phyloP scores from a whole-genome alignment of 2,329 filamentous ascomycete genomes.

The Emmonsia crescens region DNA sequence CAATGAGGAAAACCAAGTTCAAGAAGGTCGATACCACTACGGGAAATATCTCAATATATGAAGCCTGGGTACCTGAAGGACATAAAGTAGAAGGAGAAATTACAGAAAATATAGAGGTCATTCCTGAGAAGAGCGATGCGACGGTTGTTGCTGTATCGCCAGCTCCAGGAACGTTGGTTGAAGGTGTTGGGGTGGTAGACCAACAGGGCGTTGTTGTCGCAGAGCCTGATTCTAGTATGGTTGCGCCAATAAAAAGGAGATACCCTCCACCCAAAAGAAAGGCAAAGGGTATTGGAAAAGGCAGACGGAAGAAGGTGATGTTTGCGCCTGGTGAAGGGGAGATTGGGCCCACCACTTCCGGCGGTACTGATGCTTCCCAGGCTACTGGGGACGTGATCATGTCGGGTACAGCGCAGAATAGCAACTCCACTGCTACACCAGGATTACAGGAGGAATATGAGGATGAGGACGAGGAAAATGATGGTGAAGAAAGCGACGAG shows the following conservation, averaged over 20 bases:
- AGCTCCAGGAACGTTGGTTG: slow-evolving; percentile 47
- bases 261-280: slow-evolving; percentile 71
- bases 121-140: slow-evolving; percentile 31
- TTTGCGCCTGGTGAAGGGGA: slow-evolving; percentile 39
- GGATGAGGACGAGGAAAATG: slow-evolving; percentile 37
- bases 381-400: slow-evolving; percentile 23
- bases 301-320: slow-evolving; percentile 61
- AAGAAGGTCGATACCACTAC: slow-evolving; percentile 61
- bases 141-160: slow-evolving; percentile 33
- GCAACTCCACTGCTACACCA: slow-evolving; percentile 8
- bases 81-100: slow-evolving; percentile 75
- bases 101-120: slow-evolving; percentile 43
- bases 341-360: slow-evolving; percentile 30
- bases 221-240: slow-evolving; percentile 34
- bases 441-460: slow-evolving; percentile 37
- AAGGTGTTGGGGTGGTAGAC: slow-evolving; percentile 50
- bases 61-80: slow-evolving; percentile 69
- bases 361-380: slow-evolving; percentile 24
- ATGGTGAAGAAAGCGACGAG: slow-evolving; percentile 40
- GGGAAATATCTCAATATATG: slow-evolving; percentile 74
- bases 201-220: slow-evolving; percentile 50
- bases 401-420: slow-evolving; percentile 18
- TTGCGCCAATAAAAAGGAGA: slow-evolving; percentile 41
- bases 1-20: slow-evolving; percentile 71
- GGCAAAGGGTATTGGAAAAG: slow-evolving; percentile 65